Conservation (phyloP, 2,329 filamentous ascomycete genomes). For the Aureobasidium sp. region DNA sequence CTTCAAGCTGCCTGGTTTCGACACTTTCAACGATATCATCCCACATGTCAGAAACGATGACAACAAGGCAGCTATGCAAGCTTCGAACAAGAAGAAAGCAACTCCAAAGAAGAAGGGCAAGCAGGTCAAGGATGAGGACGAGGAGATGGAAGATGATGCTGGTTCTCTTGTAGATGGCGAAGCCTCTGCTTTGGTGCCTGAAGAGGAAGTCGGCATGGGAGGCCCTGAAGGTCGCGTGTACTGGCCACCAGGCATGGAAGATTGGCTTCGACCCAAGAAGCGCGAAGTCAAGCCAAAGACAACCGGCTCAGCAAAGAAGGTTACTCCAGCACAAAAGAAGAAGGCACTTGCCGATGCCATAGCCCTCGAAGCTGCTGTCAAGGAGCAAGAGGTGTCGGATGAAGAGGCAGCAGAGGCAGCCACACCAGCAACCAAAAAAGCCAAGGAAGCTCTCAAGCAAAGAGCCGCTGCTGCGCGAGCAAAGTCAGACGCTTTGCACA, state of each 20-base stretch:
- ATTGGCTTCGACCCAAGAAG: constrained; percentile 80
- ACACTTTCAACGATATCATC: constrained; percentile 67
- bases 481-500: constrained; percentile 19
- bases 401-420: constrained; percentile 29
- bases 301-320: constrained; percentile 27
- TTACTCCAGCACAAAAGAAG: constrained; percentile 18
- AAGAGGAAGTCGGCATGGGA: constrained; percentile 77
- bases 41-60: constrained; percentile 73
- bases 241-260: constrained; percentile 84
- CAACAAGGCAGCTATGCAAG: constrained; percentile 44
- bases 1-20: constrained; percentile 74
- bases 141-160: constrained; percentile 31
- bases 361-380: constrained; percentile 16
- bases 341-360: constrained; percentile 21
- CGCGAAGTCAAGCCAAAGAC: constrained; percentile 54
- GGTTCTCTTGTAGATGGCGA: constrained; percentile 34
- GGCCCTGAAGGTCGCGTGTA: constrained; percentile 76
- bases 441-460: constrained; percentile 28
- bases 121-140: constrained; percentile 28
- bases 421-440: constrained; percentile 34
- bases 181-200: constrained; percentile 43
- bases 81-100: constrained; percentile 33
- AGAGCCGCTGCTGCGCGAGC: constrained; percentile 17
- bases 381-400: constrained; percentile 23
- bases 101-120: constrained; percentile 40